A percentile compares a stretch with the other conserved stretches of the same genome.
Conservation (phyloP, 768 basidiomycete species). For the Amylocystis lapponica region DNA sequence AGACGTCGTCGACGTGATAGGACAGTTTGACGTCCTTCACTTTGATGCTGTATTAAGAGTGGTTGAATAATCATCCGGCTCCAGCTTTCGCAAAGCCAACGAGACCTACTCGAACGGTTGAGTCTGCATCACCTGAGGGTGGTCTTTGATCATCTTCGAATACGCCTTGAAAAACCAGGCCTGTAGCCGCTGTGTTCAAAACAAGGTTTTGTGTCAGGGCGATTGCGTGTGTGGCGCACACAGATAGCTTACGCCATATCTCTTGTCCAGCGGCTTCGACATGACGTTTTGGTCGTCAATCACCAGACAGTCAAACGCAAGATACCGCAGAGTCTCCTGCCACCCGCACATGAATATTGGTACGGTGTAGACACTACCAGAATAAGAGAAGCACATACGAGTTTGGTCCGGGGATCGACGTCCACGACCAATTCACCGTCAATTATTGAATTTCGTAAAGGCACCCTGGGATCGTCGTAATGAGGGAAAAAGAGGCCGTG, state of each 20-base stretch:
- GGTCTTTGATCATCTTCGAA: constrained; percentile 57
- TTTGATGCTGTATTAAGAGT: constrained; percentile 66
- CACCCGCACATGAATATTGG: constrained; percentile 5
- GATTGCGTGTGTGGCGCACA: neutral
- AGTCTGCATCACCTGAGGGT: constrained; percentile 55
- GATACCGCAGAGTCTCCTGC: constrained; percentile 75
- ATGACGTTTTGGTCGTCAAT: constrained; percentile 85
- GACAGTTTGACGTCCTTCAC: constrained; percentile 86
- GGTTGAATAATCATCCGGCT: too few relatives aligned
- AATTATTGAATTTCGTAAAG: constrained; percentile 74
- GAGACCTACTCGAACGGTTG: constrained; percentile 80
- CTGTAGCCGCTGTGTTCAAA: constrained; percentile 54
- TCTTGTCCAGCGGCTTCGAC: constrained; percentile 72
- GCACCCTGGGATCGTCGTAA: constrained; percentile 60
- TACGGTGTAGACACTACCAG: too few relatives aligned
- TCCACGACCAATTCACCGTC: constrained; percentile 96
- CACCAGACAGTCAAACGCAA: constrained; percentile 92
- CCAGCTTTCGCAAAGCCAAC: constrained; percentile 1
- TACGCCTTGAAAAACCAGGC: constrained; percentile 84
- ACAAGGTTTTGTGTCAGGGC: constrained; percentile 4
- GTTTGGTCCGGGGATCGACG: constrained; percentile 67
- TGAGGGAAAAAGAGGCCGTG: constrained; percentile 86
- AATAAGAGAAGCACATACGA: constrained; percentile 41
- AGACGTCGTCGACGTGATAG: constrained; percentile 84
- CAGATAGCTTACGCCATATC: constrained; percentile 74